Conservation (phyloP, 2,329 filamentous ascomycete genomes). For the Sphaerulina musiva region DNA sequence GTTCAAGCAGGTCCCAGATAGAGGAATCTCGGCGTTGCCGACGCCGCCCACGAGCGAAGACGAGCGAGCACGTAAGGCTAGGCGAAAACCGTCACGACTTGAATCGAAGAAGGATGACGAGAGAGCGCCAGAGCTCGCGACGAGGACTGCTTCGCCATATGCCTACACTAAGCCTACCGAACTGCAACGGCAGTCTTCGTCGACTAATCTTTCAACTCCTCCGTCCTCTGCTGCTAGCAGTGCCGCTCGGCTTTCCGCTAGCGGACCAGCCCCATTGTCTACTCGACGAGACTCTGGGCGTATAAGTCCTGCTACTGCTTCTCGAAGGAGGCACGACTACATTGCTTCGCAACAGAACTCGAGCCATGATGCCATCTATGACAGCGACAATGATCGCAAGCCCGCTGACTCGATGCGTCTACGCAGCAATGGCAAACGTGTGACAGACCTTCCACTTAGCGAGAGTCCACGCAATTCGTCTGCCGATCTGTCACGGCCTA, state of each 20-base stretch:
- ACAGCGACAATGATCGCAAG: slow-evolving; percentile 20
- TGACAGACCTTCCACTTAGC: slow-evolving; percentile 12
- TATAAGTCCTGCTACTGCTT: slow-evolving; percentile 17
- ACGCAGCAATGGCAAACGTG: slow-evolving; percentile 10
- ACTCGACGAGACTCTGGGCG: slow-evolving; percentile 25
- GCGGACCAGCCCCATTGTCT: slow-evolving; percentile 19
- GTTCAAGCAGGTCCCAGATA: slow-evolving; percentile 12
- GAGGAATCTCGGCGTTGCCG: slow-evolving; percentile 20
- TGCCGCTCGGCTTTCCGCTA: slow-evolving; percentile 2
- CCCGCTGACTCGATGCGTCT: not conserved
- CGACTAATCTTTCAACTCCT: slow-evolving; percentile 40
- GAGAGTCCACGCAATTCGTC: slow-evolving; percentile 2
- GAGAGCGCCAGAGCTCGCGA: slow-evolving; percentile 35
- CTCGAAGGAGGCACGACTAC: slow-evolving; percentile 25
- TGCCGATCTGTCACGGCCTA: slow-evolving; percentile 14
- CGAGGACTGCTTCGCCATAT: slow-evolving; percentile 43
- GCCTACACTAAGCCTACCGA: slow-evolving; percentile 37
- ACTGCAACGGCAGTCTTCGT: slow-evolving; percentile 30
- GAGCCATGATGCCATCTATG: slow-evolving; percentile 26
- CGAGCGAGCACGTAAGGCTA: slow-evolving; percentile 27
- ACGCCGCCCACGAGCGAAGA: slow-evolving; percentile 37
- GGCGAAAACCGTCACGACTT: slow-evolving; percentile 28
- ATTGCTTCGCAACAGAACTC: slow-evolving; percentile 16
- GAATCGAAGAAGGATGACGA: slow-evolving; percentile 35
- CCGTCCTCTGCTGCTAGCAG: slow-evolving; percentile 20